Base-by-base conservation (phyloP, 345 rosid species). In the Chamaenerion angustifolium region DNA sequence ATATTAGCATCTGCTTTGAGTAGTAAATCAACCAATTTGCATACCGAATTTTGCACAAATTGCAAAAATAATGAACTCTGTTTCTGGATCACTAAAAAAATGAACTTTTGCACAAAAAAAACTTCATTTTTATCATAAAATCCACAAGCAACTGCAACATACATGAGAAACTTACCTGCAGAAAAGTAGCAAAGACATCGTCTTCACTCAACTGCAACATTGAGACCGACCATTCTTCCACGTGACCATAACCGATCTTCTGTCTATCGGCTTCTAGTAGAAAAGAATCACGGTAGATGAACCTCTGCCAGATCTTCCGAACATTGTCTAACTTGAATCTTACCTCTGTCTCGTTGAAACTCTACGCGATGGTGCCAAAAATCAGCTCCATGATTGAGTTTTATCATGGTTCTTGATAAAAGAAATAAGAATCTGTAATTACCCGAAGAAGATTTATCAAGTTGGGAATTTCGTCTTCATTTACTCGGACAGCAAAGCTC, bases 191-290 rank as follows among this genome's bases (percentile, higher is more conserved):
- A 42, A 92, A 81, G 62, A 78, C 81, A 57, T 92, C 96, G 60
- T 92, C 93, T 60, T 80, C 76, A n/a, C 64, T 56, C 50, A 82
- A 70, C 53, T 64, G 73, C 66, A 66, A 72, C 61, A 78, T 75
- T 49, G 83, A 59, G 37, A 58, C 65, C 18, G 81, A 95, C 98
- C 96, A 92, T 51, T 82, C 83, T 6, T 74, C 77, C 61, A 65
- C 59, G 44, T 11, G 64, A 8, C 83, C 82, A 51, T 37, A 63
- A 15, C 21, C 63, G 49, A 60, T 54, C 59, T 70, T 78, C 49
- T 92, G 96, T 73, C 98, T 78, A 40, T 78, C 79, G 4, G 93
- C 95, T 77, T 92, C 98, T 50, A 87, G 82, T 74, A 92, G 63
- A 51, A 83, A 45, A 15, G 89, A 76, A 73, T 80, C 80, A 14